phyloP scores from a whole-genome alignment of 371 early-diverging fungal species.

The Mucor mucedo region DNA sequence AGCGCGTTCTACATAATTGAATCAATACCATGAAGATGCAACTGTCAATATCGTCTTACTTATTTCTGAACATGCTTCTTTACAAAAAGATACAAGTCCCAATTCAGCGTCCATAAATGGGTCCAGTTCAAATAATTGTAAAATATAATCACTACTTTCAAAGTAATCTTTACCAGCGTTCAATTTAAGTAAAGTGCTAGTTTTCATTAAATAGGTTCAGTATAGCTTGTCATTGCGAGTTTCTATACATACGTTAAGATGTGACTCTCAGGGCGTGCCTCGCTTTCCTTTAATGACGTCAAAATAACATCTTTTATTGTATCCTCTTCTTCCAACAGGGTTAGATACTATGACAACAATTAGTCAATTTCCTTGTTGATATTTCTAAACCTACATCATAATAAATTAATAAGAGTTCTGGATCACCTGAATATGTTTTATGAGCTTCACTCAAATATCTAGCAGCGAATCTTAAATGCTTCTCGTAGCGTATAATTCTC shows the following conservation, averaged over 20 bases:
- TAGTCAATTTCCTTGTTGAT: neutral
- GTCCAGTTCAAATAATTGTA: slow-evolving; percentile 5
- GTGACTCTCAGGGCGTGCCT: neutral
- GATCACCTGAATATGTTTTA: neutral
- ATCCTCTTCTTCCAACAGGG: neutral
- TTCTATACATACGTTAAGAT: slow-evolving; percentile 13
- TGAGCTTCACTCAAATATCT: slow-evolving; percentile 8
- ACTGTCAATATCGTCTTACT: neutral
- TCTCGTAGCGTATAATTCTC: slow-evolving; percentile 1
- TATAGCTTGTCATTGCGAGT: too few species aligned
- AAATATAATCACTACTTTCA: neutral
- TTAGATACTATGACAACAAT: slow-evolving; percentile 6
- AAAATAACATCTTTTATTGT: neutral
- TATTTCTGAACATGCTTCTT: neutral
- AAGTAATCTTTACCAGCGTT: slow-evolving; percentile 7
- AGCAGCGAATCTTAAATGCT: neutral
- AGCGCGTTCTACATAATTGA: too few species aligned
- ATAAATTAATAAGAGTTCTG: slow-evolving; percentile 2
- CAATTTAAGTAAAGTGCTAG: slow-evolving; percentile 5
- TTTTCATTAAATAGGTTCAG: neutral
- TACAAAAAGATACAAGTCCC: neutral
- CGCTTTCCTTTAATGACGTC: neutral
- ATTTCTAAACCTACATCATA: neutral
- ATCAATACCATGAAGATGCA: neutral
- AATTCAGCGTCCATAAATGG: neutral